Evolutionary conservation across 139 green algal genomes (phyloP).

Genomic region (Pseudopediastrum boryanum): DNA sequence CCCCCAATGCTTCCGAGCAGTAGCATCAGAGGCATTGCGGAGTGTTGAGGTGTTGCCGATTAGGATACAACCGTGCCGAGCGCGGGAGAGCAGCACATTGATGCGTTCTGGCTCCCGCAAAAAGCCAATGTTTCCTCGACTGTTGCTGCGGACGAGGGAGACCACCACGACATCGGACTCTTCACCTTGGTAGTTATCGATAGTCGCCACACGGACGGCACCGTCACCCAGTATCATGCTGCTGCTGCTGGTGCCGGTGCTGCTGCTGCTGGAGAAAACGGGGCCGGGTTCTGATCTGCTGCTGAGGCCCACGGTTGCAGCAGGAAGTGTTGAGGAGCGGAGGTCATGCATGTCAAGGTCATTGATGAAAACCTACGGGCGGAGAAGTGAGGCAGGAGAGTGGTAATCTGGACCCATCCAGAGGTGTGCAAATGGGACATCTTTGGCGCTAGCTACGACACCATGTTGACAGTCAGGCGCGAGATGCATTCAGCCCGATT

Average conservation of each 20-base stretch:
- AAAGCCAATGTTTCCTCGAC: constrained; percentile 70
- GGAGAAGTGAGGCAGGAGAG: no score
- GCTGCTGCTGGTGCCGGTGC: no score
- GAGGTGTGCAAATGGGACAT: no score
- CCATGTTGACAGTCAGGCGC: no score
- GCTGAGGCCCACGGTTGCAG: no score
- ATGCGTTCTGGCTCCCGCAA: constrained; percentile 70
- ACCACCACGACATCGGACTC: constrained; percentile 72
- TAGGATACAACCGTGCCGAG: constrained; percentile 74
- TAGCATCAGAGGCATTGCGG: constrained; percentile 31
- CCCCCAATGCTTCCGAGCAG: constrained; percentile 43
- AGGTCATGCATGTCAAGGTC: constrained; percentile 46
- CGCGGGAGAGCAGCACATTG: constrained; percentile 84
- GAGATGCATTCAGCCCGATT: no score
- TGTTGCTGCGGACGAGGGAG: constrained; percentile 77
- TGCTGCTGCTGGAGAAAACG: no score
- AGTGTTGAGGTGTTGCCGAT: constrained; percentile 69
- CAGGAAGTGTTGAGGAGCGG: constrained; percentile 12
- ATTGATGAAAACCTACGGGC: no score
- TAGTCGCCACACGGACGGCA: constrained; percentile 68
- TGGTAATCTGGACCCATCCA: no score
- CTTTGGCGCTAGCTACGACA: no score
- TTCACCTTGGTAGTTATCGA: constrained; percentile 86
- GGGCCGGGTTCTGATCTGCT: no score
- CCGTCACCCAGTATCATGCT: no score